Evolutionary conservation across 768 basidiomycete species (phyloP).

Genomic region (Lactarius quietus): DNA sequence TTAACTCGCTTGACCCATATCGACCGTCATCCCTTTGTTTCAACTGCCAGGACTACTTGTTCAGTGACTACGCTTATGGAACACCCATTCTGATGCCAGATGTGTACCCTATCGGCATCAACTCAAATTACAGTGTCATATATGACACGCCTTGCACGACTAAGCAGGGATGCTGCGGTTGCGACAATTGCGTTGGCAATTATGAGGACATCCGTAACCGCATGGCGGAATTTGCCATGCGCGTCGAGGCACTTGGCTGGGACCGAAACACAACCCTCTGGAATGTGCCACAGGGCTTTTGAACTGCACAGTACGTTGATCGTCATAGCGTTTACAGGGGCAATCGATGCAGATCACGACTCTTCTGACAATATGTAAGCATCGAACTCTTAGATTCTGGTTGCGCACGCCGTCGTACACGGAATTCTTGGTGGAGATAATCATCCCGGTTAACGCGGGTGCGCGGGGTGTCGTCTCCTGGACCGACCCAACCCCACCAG

Average conservation of each 20-base stretch:
- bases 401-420: slow-evolving; percentile 58
- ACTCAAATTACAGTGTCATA: slow-evolving; percentile 56
- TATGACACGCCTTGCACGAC: slow-evolving; percentile 62
- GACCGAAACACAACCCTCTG: slow-evolving; percentile 65
- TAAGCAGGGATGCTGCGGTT: slow-evolving; percentile 74
- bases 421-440: slow-evolving; percentile 63
- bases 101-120: slow-evolving; percentile 52
- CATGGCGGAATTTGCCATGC: slow-evolving; percentile 60
- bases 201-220: slow-evolving; percentile 67
- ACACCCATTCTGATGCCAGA: slow-evolving; percentile 73
- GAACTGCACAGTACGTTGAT: slow-evolving; percentile 39
- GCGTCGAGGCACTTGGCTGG: slow-evolving; percentile 63
- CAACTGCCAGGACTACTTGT: slow-evolving; percentile 61
- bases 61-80: slow-evolving; percentile 54
- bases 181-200: slow-evolving; percentile 60
- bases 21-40: slow-evolving; percentile 55
- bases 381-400: slow-evolving; percentile 48
- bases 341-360: not conserved
- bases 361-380: not conserved
- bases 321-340: not conserved
- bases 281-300: slow-evolving; percentile 81
- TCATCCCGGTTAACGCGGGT: slow-evolving; percentile 72
- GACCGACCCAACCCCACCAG: slow-evolving; percentile 41
- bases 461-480: slow-evolving; percentile 46
- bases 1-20: slow-evolving; percentile 51